Conservation (phyloP, 148 eudicot genomes). For the Rhododendron vialii region DNA sequence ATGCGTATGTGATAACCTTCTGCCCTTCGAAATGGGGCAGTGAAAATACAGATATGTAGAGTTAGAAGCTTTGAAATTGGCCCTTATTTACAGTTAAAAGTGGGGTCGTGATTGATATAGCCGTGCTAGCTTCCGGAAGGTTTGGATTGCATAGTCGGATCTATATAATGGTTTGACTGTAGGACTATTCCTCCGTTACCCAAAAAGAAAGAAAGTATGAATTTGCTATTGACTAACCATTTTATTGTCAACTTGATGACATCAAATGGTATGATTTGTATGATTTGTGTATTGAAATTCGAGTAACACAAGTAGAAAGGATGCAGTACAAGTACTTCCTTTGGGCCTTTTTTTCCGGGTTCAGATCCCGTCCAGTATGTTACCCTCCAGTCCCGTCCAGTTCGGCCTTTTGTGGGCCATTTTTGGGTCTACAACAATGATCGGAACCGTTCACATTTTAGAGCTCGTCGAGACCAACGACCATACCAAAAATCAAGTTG, state of each 20-base stretch:
- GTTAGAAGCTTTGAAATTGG: not conserved
- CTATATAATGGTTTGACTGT: no score
- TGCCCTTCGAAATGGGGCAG: constrained; percentile 52
- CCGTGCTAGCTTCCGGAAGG: no score
- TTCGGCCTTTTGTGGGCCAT: no score
- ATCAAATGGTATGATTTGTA: not conserved
- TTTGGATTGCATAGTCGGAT: no score
- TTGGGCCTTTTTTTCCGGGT: not conserved
- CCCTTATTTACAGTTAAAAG: not conserved
- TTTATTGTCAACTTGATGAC: not conserved
- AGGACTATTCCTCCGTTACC: no score
- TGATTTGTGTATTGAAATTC: not conserved
- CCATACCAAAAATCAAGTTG: no score
- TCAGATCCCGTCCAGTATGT: no score
- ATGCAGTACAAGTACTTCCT: not conserved
- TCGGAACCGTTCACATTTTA: no score
- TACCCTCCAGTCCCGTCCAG: no score
- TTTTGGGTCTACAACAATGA: no score
- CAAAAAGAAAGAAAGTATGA: not conserved
- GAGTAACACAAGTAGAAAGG: not conserved
- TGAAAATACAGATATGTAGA: not conserved
- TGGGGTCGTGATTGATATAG: no score
- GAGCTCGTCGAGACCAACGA: no score
- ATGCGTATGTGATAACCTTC: constrained; percentile 51
- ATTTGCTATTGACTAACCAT: not conserved